Evolutionary conservation across 73 alveolate species (phyloP), one percentile per base, ranked within the genome.

Genomic region (Paramecium bursaria): DNA sequence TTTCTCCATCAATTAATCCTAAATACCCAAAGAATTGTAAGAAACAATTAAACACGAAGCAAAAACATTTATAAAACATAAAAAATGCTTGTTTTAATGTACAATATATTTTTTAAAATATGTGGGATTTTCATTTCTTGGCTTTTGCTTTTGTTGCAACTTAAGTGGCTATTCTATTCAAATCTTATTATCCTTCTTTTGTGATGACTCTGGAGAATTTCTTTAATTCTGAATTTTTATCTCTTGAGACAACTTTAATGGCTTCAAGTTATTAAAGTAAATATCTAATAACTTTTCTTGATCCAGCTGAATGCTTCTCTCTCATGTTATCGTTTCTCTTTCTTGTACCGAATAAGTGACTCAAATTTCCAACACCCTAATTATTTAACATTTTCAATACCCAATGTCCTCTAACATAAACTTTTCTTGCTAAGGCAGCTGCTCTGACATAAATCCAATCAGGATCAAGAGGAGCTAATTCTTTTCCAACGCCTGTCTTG

Each of bases 401-500:
- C 60, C 87, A 54, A 61, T 91, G 90, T 57, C 93, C 94, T 75
- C 96, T 94, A 61, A 96, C 76, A 90, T 95, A 96, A 44, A 96
- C 57, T 76, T 86, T 86, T 91, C 98, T 94, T 74, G 98, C 98
- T 30, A 96, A 86, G 6, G 99, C 96, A 15, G 99, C 98, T 15
- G 99, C 97, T 94, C 98, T 94, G 50, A 93, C 80, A 96, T 96
- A 96, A 39, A 96, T 91, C 97, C 98, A 96, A 93, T 96, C 99
- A 22, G 86, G 87, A 85, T 90, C 96, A 53, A 90, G 86, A 10
- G 99, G 99, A 48, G 97, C 98, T 77, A 94, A 89, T 50, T 93
- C 96, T 73, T 86, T 91, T 74, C 90, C 91, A 82, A 91, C 86
- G 31, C 95, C 96, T 60, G 98, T 91, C 93, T 95, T 96, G 54